phyloP scores from a whole-genome alignment of 2,329 filamentous ascomycete species.

The Neurospora sp. region DNA sequence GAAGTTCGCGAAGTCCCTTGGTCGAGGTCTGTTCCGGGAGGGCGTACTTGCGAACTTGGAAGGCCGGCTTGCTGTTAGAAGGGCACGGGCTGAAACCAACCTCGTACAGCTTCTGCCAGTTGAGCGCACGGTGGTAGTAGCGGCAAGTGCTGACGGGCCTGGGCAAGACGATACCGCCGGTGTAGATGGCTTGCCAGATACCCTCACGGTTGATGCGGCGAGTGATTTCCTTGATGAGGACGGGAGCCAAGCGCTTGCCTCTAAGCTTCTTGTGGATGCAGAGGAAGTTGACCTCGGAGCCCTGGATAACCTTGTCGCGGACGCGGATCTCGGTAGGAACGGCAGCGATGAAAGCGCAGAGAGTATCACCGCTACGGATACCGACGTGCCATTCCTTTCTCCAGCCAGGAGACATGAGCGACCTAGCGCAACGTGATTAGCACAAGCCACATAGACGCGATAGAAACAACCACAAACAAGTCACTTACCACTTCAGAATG shows the following conservation, averaged over 20 bases:
- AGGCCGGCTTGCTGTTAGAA: slow-evolving; percentile 68
- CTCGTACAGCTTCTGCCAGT: slow-evolving; percentile 95
- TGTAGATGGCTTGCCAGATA: slow-evolving; percentile 94
- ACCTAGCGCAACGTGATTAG: slow-evolving; percentile 42
- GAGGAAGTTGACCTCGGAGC: slow-evolving; percentile 95
- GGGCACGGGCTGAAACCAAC: slow-evolving; percentile 90
- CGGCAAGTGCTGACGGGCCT: slow-evolving; percentile 87
- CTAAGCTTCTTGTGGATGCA: slow-evolving; percentile 97
- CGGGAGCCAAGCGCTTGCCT: slow-evolving; percentile 80
- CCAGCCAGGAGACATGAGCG: slow-evolving; percentile 91
- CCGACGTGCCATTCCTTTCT: slow-evolving; percentile 90
- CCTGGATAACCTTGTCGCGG: slow-evolving; percentile 62
- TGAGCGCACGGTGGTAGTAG: slow-evolving; percentile 87
- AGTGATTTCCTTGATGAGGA: slow-evolving; percentile 96
- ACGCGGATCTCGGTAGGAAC: slow-evolving; percentile 79
- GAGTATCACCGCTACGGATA: slow-evolving; percentile 74
- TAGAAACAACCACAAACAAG: neutral
- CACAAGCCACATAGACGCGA: neutral
- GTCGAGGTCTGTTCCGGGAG: slow-evolving; percentile 66
- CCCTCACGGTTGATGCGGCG: slow-evolving; percentile 78
- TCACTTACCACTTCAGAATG: slow-evolving; percentile 73
- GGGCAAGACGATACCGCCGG: slow-evolving; percentile 81
- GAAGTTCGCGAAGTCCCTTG: slow-evolving; percentile 70
- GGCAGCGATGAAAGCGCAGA: slow-evolving; percentile 93
- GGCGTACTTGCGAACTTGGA: slow-evolving; percentile 79